These are phyloP conservation scores for Exophiala bonariae DNA, from an alignment of 2,329 filamentous ascomycete species.

Conservation along the genomic window DNA sequence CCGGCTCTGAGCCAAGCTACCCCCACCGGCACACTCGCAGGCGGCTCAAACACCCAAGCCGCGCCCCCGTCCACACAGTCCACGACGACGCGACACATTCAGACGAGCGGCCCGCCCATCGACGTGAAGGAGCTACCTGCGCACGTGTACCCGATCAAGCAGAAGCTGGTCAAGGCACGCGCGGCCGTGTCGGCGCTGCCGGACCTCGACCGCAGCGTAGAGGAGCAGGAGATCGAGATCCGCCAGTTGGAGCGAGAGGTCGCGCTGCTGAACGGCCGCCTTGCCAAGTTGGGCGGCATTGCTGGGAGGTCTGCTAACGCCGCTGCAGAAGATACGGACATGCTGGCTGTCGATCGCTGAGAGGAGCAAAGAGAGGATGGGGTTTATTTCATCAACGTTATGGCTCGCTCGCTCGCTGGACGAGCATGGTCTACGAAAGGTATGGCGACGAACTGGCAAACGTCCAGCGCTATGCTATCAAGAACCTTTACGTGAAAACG, in stretches of 20 bases:
- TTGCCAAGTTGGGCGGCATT: constrained; percentile 41
- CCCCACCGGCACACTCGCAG: constrained; percentile 21
- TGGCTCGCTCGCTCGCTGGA: no score
- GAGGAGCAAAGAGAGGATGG: not conserved
- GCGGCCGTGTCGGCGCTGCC: constrained; percentile 44
- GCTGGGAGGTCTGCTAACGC: not conserved
- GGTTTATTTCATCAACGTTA: no score
- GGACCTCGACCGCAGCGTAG: constrained; percentile 44
- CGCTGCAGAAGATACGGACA: constrained; percentile 2
- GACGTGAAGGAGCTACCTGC: constrained; percentile 75
- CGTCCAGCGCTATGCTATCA: no score
- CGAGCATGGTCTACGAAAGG: no score
- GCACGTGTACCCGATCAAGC: constrained; percentile 75
- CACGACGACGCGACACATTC: constrained; percentile 21
- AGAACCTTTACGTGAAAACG: no score
- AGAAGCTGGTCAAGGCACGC: constrained; percentile 78
- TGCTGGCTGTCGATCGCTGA: constrained; percentile 1
- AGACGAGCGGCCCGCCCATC: constrained; percentile 37
- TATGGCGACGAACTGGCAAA: no score
- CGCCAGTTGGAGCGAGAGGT: constrained; percentile 41
- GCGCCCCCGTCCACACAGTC: constrained; percentile 27
- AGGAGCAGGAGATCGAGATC: constrained; percentile 47
- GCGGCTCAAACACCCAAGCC: constrained; percentile 31
- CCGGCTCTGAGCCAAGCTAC: constrained; percentile 16
- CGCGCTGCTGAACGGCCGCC: constrained; percentile 38